Conservation (phyloP, 345 rosid genomes). For the Salix arbutifolia region DNA sequence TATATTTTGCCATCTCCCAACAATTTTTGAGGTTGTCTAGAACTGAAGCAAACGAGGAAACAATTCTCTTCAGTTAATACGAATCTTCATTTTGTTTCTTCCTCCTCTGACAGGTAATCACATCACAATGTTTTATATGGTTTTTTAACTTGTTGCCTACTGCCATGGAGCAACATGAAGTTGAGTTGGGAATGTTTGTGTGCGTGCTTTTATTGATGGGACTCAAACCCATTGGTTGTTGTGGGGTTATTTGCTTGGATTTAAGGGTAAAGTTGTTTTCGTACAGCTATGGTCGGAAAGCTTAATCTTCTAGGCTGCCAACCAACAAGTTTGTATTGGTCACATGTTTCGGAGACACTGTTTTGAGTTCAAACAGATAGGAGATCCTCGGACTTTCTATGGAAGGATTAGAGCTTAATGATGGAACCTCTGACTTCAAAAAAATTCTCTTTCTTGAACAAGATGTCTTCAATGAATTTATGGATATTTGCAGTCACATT, state of each 20-base stretch:
- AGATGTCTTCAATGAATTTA: no score
- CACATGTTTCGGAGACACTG: constrained; percentile 42
- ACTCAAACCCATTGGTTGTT: constrained; percentile 77
- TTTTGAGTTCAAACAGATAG: constrained; percentile 33
- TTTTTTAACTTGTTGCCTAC: constrained; percentile 81
- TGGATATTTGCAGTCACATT: no score
- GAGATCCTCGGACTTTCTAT: constrained; percentile 20
- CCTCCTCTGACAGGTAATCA: constrained; percentile 46
- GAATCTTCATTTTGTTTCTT: no score
- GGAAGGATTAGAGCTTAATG: constrained; percentile 25
- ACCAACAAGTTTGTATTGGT: constrained; percentile 54
- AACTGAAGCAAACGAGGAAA: no score
- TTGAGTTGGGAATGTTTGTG: constrained; percentile 60
- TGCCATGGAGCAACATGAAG: constrained; percentile 84
- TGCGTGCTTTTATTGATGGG: constrained; percentile 70
- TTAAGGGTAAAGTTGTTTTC: constrained; percentile 68
- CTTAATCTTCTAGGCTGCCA: constrained; percentile 64
- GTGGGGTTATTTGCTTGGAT: constrained; percentile 88
- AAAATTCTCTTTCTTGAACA: no score
- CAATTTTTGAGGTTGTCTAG: no score
- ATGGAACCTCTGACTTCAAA: neutral
- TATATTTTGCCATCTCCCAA: no score
- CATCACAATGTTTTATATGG: constrained; percentile 85
- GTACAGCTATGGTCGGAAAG: constrained; percentile 75
- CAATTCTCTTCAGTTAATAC: no score